Conservation (phyloP, 2,329 filamentous ascomycete species). For the Pseudonectria foliicola region DNA sequence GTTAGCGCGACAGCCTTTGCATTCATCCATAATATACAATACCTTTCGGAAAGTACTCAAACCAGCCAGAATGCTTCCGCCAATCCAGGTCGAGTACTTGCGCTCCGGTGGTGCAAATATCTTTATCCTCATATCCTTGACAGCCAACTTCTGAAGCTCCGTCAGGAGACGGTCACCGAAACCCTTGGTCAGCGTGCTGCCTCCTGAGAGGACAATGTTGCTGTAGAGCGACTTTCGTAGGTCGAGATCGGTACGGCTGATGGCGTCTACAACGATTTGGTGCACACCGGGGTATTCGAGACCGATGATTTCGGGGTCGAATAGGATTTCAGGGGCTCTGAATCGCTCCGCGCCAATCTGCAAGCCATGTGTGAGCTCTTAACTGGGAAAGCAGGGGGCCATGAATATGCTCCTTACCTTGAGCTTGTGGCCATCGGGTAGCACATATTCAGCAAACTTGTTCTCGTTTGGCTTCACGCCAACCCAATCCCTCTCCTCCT, state of each 20-base stretch:
- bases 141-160: slow-evolving; percentile 86
- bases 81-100: slow-evolving; percentile 99
- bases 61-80: slow-evolving; percentile 91
- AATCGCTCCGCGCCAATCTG: slow-evolving; percentile 90
- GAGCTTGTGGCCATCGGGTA: slow-evolving; percentile 90
- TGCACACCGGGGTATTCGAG: slow-evolving; percentile 95
- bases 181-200: slow-evolving; percentile 91
- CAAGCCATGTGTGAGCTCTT: slow-evolving; percentile 12
- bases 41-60: slow-evolving; percentile 98
- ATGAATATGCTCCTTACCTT: slow-evolving; percentile 51
- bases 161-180: slow-evolving; percentile 89
- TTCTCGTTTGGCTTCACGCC: slow-evolving; percentile 68
- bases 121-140: slow-evolving; percentile 99
- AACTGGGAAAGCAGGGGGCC: neutral
- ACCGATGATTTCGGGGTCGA: slow-evolving; percentile 91
- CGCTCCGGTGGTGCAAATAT: slow-evolving; percentile 96
- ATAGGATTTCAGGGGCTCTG: slow-evolving; percentile 92
- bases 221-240: slow-evolving; percentile 88
- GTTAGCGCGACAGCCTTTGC: slow-evolving; percentile 9
- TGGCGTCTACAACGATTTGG: slow-evolving; percentile 95
- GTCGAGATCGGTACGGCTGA: slow-evolving; percentile 91
- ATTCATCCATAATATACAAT: slow-evolving; percentile 19
- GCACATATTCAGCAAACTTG: slow-evolving; percentile 77
- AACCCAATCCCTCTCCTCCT: slow-evolving; percentile 95
- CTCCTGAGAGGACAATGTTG: slow-evolving; percentile 95